Percentiles rank a stretch among this genome's conserved stretches.
These are phyloP conservation scores for Agrocybe praecox DNA, from an alignment of 768 basidiomycete genomes.

Conservation along the genomic window DNA sequence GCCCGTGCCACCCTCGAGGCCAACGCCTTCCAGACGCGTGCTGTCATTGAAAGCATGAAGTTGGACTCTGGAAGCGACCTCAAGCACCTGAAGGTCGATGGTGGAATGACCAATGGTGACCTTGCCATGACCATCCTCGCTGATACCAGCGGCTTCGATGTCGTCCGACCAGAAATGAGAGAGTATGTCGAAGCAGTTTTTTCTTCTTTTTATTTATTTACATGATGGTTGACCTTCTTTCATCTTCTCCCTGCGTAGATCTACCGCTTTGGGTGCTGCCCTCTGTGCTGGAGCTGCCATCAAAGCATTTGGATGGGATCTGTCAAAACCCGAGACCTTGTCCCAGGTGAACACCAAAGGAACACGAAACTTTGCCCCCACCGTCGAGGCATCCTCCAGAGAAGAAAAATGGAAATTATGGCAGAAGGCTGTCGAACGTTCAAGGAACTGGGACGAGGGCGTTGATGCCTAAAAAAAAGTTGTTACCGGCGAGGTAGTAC, in stretches of 20 bases:
- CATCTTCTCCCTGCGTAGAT: conserved; percentile 57
- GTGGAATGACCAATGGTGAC: conserved; percentile 97
- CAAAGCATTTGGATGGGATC: conserved; percentile 89
- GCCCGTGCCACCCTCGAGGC: conserved; percentile 95
- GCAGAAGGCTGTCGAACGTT: conserved; percentile 87
- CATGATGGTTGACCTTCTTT: background rate
- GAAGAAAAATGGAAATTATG: conserved; percentile 76
- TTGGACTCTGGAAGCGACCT: conserved; percentile 82
- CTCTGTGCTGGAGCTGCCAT: conserved; percentile 91
- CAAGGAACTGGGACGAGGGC: conserved; percentile 79
- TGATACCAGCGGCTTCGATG: conserved; percentile 89
- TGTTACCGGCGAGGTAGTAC: too few species aligned
- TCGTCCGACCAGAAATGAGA: conserved; percentile 94
- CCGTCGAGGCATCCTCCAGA: conserved; percentile 51
- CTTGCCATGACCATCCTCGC: conserved; percentile 85
- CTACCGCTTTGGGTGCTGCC: conserved; percentile 94
- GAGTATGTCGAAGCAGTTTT: conserved; percentile 59
- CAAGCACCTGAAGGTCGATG: conserved; percentile 91
- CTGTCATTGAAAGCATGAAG: conserved; percentile 94
- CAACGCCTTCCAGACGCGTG: conserved; percentile 94
- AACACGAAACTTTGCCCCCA: conserved; percentile 68
- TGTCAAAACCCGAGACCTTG: conserved; percentile 81
- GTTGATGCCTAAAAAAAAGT: conserved; percentile 22
- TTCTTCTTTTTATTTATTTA: background rate
- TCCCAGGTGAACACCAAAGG: conserved; percentile 86